A percentile compares a stretch with the other conserved stretches of the same genome.
phyloP scores from a whole-genome alignment of 148 eudicot genomes.

The Nepenthes mirabilis region DNA sequence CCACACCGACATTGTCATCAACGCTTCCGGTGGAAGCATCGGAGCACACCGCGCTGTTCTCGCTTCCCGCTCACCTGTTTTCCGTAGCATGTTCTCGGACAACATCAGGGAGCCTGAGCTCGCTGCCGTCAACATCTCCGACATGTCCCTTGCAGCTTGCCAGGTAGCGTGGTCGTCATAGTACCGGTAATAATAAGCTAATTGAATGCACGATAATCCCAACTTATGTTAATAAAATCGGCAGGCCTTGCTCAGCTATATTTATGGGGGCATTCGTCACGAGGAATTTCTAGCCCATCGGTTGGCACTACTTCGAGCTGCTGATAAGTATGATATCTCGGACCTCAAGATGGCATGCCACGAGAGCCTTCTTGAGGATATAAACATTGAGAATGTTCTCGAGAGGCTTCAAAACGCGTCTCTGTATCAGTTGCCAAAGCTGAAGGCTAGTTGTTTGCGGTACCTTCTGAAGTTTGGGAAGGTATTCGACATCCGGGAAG shows the following conservation, averaged over 20 bases:
- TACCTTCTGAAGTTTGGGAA: slow-evolving; percentile 85
- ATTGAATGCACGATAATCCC: neutral
- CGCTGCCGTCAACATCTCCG: slow-evolving; percentile 54
- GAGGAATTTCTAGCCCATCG: slow-evolving; percentile 59
- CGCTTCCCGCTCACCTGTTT: slow-evolving; percentile 74
- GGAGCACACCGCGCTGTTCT: slow-evolving; percentile 84
- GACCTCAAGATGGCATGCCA: slow-evolving; percentile 86
- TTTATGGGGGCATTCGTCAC: slow-evolving; percentile 48
- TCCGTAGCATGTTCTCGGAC: slow-evolving; percentile 79
- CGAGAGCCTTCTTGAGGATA: slow-evolving; percentile 71
- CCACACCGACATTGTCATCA: slow-evolving; percentile 72
- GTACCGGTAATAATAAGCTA: neutral
- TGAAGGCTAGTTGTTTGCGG: slow-evolving; percentile 56
- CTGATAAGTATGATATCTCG: slow-evolving; percentile 71
- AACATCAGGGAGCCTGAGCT: slow-evolving; percentile 65
- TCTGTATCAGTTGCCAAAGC: slow-evolving; percentile 55
- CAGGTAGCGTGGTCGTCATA: slow-evolving; percentile 4
- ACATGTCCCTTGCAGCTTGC: slow-evolving; percentile 67
- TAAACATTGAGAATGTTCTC: slow-evolving; percentile 61
- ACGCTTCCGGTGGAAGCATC: slow-evolving; percentile 51
- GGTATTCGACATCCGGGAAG: slow-evolving; percentile 70
- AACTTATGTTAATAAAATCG: slow-evolving; percentile 10
- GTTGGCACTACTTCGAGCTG: slow-evolving; percentile 59
- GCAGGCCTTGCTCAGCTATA: slow-evolving; percentile 56
- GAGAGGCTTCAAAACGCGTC: slow-evolving; percentile 71